Percentiles rank a stretch among this genome's conserved stretches.
Conservation (phyloP, 768 basidiomycete genomes). For the Gyrodon lividus region DNA sequence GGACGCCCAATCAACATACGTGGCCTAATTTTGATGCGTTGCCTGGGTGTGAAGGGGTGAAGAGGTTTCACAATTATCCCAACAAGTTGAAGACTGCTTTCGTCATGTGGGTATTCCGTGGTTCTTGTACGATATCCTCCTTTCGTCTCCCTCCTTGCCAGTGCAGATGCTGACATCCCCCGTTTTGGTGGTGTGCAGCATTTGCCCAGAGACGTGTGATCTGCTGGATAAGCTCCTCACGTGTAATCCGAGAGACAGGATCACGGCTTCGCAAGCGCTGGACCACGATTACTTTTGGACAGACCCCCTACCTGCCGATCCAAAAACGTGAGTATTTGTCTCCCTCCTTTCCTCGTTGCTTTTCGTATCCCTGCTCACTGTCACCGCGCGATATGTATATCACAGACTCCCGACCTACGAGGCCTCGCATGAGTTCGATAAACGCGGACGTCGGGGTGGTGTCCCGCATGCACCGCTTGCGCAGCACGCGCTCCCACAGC, state of each 20-base stretch:
- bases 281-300: conserved; percentile 96
- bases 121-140: too few species aligned
- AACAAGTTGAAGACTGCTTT: conserved; percentile 58
- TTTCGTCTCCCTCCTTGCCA: not conserved
- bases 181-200: conserved; percentile 37
- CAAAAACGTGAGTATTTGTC: conserved; percentile 57
- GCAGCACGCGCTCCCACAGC: conserved; percentile 23
- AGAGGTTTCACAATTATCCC: conserved; percentile 52
- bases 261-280: conserved; percentile 83
- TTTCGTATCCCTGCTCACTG: not conserved
- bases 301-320: conserved; percentile 83
- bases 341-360: not conserved
- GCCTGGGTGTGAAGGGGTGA: conserved; percentile 80
- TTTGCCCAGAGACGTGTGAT: conserved; percentile 74
- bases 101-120: conserved; percentile 48
- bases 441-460: conserved; percentile 58
- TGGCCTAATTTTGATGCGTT: conserved; percentile 78
- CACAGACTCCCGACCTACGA: conserved; percentile 72
- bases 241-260: conserved; percentile 79
- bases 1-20: conserved; percentile 77
- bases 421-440: conserved; percentile 82
- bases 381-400: not conserved
- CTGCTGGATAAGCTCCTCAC: conserved; percentile 78
- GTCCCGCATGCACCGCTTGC: conserved; percentile 23
- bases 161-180: conserved; percentile 4